Evolutionary conservation across 768 basidiomycete genomes (phyloP).

Genomic region (Boletus patriciae): DNA sequence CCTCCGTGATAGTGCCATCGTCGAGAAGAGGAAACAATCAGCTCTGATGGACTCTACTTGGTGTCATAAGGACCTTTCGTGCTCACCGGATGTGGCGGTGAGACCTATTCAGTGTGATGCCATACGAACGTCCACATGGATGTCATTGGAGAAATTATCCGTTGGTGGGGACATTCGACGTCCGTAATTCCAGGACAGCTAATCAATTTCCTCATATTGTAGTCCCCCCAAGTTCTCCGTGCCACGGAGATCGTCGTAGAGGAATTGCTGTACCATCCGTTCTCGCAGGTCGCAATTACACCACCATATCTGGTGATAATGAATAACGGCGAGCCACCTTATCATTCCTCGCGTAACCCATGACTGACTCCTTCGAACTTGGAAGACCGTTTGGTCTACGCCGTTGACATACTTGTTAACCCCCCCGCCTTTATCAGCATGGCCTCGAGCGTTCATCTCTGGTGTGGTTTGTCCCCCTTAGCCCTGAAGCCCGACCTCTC

Average conservation of each 20-base stretch:
- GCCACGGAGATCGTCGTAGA: background rate
- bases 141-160: no score
- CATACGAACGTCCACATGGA: no score
- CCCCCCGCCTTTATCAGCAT: slow-evolving; percentile 6
- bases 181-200: background rate
- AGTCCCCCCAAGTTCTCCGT: background rate
- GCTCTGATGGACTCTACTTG: no score
- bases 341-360: background rate
- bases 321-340: background rate
- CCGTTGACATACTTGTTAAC: background rate
- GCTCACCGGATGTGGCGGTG: no score
- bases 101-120: no score
- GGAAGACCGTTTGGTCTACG: background rate
- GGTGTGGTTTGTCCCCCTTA: background rate
- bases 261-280: background rate
- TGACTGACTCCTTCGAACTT: background rate
- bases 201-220: background rate
- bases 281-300: background rate
- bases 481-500: background rate
- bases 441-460: background rate
- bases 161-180: no score
- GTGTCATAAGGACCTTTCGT: no score
- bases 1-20: no score
- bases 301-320: background rate
- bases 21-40: no score